Conservation (phyloP, 139 green algal genomes). For the Tetradesmus lagerheimii region DNA sequence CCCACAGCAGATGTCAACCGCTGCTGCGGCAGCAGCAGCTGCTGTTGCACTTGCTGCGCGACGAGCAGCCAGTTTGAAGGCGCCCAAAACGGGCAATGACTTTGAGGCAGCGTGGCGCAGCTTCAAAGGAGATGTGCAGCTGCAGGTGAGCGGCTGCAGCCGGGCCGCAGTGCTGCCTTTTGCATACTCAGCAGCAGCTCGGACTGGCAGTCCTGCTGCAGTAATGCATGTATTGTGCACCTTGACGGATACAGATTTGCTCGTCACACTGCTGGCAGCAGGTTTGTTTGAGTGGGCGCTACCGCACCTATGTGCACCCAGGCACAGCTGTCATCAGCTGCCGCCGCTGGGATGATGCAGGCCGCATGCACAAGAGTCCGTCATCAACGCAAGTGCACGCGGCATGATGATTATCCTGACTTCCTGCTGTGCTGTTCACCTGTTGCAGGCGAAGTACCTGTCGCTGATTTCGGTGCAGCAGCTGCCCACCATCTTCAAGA, state of each 20-base stretch:
- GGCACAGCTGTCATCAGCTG: background rate
- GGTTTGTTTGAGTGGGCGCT: background rate
- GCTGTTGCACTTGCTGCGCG: slow-evolving; percentile 35
- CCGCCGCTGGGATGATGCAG: background rate
- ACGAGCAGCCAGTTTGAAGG: background rate
- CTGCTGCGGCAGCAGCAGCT: slow-evolving; percentile 40
- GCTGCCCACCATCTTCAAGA: slow-evolving; percentile 73
- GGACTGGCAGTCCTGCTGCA: background rate
- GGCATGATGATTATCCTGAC: background rate
- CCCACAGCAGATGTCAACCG: slow-evolving; percentile 1
- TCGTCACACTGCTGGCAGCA: too few relatives aligned
- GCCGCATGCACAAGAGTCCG: background rate
- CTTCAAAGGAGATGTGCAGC: slow-evolving; percentile 55
- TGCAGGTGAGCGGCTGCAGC: slow-evolving; percentile 62
- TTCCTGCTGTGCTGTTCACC: background rate
- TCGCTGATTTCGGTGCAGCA: slow-evolving; percentile 55
- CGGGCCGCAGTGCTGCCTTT: too few relatives aligned
- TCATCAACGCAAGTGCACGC: background rate
- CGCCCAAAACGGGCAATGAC: slow-evolving; percentile 63
- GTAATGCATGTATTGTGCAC: background rate
- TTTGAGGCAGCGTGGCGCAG: slow-evolving; percentile 81
- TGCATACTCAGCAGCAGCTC: too few relatives aligned
- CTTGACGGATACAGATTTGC: too few relatives aligned
- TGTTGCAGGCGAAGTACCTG: slow-evolving; percentile 62
- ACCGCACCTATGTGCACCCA: background rate